A percentile compares a stretch with the other conserved stretches of the same genome.
phyloP scores from a whole-genome alignment of 2,329 filamentous ascomycete species.

The Thielaviopsis euricoi region DNA sequence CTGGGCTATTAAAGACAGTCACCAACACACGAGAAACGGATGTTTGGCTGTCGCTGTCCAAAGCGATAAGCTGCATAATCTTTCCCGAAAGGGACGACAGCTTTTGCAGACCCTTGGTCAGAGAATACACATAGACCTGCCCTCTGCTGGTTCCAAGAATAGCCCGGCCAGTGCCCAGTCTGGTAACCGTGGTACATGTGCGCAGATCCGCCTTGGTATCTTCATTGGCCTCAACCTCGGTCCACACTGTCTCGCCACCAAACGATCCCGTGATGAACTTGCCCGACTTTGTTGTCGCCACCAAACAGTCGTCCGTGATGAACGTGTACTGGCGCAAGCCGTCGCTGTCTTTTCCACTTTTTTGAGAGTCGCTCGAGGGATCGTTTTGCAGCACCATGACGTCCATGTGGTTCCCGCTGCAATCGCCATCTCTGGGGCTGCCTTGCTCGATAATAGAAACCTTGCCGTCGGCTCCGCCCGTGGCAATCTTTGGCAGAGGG shows the following conservation, averaged over 20 bases:
- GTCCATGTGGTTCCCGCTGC: constrained; percentile 8
- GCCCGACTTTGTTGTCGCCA: constrained; percentile 45
- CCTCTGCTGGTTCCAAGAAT: constrained; percentile 34
- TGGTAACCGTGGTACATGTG: constrained; percentile 31
- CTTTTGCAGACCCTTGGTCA: constrained; percentile 18
- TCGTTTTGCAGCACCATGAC: constrained; percentile 4
- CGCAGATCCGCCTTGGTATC: constrained; percentile 22
- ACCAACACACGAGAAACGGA: constrained; percentile 22
- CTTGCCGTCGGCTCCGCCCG: constrained; percentile 74
- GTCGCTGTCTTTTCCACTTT: constrained; percentile 16
- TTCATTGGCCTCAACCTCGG: constrained; percentile 23
- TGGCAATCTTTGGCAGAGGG: constrained; percentile 34
- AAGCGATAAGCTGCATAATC: constrained; percentile 32
- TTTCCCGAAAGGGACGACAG: constrained; percentile 29
- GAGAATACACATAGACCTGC: constrained; percentile 28
- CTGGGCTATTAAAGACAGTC: constrained; percentile 28
- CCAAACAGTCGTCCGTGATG: constrained; percentile 31
- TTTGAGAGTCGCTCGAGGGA: constrained; percentile 1
- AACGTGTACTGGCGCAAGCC: constrained; percentile 48
- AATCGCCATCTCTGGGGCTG: neutral
- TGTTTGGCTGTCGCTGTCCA: constrained; percentile 14
- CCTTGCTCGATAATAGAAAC: constrained; percentile 30
- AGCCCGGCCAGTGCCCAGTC: constrained; percentile 22
- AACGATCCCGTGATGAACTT: constrained; percentile 34
- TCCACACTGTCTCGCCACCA: constrained; percentile 22